Conservation (phyloP, 2,329 filamentous ascomycete species). For the Polychaeton citri region DNA sequence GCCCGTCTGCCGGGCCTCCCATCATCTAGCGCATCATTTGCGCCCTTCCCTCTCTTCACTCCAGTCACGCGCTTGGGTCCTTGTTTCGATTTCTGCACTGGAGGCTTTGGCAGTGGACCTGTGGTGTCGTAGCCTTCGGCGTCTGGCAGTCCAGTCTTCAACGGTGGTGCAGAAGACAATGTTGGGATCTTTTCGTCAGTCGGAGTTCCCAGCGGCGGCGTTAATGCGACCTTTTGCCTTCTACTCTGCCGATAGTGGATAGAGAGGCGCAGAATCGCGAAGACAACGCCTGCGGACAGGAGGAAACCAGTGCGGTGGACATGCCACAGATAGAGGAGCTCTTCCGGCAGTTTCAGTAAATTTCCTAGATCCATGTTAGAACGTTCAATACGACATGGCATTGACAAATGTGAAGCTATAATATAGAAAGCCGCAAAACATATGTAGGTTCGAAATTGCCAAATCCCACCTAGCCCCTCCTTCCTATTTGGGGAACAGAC, state of each 20-base stretch:
- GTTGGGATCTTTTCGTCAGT: conserved; percentile 8
- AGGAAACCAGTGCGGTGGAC: conserved; percentile 16
- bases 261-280: conserved; percentile 14
- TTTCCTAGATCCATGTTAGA: neutral
- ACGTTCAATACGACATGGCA: too few species aligned
- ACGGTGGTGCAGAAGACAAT: neutral
- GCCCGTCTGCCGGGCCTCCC: conserved; percentile 1
- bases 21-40: neutral
- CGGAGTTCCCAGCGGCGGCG: conserved; percentile 11
- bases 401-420: too few species aligned
- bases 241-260: conserved; percentile 13
- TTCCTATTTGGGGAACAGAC: too few species aligned
- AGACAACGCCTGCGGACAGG: conserved; percentile 15
- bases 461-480: too few species aligned
- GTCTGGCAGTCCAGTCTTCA: conserved; percentile 1
- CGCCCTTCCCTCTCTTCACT: conserved; percentile 9
- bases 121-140: conserved; percentile 5
- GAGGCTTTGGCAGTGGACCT: neutral
- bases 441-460: too few species aligned
- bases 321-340: conserved; percentile 21
- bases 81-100: conserved; percentile 1
- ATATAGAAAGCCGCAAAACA: too few species aligned
- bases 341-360: conserved; percentile 7
- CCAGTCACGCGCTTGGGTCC: conserved; percentile 19
- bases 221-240: conserved; percentile 8